Evolutionary conservation across 257 asterid genomes (phyloP).

Genomic region (Solanum corneliomulleri): DNA sequence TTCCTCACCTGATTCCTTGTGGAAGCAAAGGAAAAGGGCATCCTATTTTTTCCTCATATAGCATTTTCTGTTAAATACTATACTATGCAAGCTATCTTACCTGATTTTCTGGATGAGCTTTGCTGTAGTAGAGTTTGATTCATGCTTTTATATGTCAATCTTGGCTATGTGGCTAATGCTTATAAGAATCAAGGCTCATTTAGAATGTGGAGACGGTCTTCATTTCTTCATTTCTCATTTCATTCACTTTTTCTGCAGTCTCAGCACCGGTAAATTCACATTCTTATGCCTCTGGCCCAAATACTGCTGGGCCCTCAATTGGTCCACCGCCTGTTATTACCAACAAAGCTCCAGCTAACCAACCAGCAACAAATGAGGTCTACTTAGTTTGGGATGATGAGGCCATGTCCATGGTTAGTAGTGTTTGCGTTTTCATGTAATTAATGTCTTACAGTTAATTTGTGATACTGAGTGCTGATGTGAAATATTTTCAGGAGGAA

Average conservation of each 20-base stretch:
- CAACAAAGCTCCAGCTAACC: slow-evolving; percentile 77
- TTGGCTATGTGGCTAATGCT: not conserved
- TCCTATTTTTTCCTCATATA: not conserved
- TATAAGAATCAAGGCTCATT: not conserved
- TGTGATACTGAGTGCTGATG: not conserved
- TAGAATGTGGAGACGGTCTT: not conserved
- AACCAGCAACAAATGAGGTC: slow-evolving; percentile 82
- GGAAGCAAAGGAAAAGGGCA: not conserved
- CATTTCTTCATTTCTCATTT: not conserved
- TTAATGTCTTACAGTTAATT: not conserved
- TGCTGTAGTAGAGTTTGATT: not conserved
- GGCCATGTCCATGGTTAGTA: slow-evolving; percentile 95
- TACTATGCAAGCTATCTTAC: not conserved
- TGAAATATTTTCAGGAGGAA: slow-evolving; percentile 60
- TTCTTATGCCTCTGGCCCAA: slow-evolving; percentile 95
- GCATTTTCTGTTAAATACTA: not conserved
- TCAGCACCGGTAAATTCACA: slow-evolving; percentile 49
- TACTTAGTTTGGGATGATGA: slow-evolving; percentile 98
- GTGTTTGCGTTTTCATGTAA: not conserved
- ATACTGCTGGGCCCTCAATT: slow-evolving; percentile 85
- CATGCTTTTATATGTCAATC: not conserved
- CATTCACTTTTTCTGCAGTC: slow-evolving; percentile 9
- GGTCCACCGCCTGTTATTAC: slow-evolving; percentile 98
- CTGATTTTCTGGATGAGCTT: not conserved
- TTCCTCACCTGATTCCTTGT: not conserved